Conservation (phyloP, 1,284 basidiomycete genomes). For the Naganishia liquefaciens region DNA sequence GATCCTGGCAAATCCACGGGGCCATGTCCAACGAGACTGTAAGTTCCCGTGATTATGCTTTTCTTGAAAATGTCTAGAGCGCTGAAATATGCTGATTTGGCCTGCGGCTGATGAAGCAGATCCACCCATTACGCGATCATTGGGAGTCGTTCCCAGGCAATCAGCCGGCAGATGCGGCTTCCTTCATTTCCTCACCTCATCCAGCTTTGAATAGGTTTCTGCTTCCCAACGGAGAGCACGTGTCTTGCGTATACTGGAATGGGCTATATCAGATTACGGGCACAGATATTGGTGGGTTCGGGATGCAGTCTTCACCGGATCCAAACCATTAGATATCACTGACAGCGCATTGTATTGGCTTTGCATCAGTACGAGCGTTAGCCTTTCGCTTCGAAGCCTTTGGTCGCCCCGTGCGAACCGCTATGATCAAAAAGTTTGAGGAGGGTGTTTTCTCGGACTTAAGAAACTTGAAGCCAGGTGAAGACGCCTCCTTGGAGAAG, state of each 20-base stretch:
- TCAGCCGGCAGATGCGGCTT: constrained; percentile 50
- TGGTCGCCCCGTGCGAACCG: constrained; percentile 57
- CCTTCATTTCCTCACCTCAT: constrained; percentile 48
- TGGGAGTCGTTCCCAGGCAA: constrained; percentile 43
- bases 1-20: constrained; percentile 43
- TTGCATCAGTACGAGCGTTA: constrained; percentile 79
- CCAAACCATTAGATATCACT: neutral
- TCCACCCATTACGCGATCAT: constrained; percentile 34
- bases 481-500: constrained; percentile 85
- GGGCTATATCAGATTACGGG: constrained; percentile 88
- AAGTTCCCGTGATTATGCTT: too few species aligned
- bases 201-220: constrained; percentile 78
- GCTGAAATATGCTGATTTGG: too few species aligned
- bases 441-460: constrained; percentile 90
- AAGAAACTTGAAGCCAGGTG: constrained; percentile 84
- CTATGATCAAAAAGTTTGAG: constrained; percentile 87
- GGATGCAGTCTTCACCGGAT: neutral
- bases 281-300: constrained; percentile 62
- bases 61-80: too few species aligned
- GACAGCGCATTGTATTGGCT: neutral
- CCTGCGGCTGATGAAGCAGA: too few species aligned
- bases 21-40: constrained; percentile 38
- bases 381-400: constrained; percentile 89
- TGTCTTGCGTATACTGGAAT: constrained; percentile 85
- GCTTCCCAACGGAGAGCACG: constrained; percentile 79